Evolutionary conservation across 495 filamentous ascomycete genomes (phyloP), one percentile per base, ranked within the genome.

Genomic region (Physcia stellaris): DNA sequence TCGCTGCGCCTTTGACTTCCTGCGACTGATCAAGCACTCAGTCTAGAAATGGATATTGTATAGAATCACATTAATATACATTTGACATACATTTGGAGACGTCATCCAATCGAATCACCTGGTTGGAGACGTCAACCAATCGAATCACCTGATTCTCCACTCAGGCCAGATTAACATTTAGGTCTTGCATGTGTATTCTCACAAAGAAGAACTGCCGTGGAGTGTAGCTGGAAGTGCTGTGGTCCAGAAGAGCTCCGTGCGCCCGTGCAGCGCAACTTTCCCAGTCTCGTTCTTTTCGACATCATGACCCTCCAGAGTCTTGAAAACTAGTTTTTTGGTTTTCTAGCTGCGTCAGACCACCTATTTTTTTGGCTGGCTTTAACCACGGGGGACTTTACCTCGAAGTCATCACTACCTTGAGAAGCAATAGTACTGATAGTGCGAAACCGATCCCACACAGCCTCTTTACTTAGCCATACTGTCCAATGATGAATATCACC

Each of bases 391-490:
- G n/a, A n/a, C n/a, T n/a, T 59, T 43, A 69, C 64, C 43, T 61
- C 63, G 38, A 64, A 60, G 24, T 66, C 60, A 39, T 63, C 57
- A 2, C 54, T 68, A 31, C 66, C 48, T 17, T 75, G 46, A 26
- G 70, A 61, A 4, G 68, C 67, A 39, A 80, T 68, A 37, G 79
- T 73, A 35, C 70, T 78, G 18, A 79, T 52, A 10, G 75, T 81
- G 15, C 53, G 63, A 32, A 71, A 62, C 36, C 73, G 53, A 30
- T 59, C 57, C 68, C 70, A 77, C 34, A 81, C 43, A 29, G 60
- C 71, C 34, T 73, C 63, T 40, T 61, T 56, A 27, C 37, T 57
- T 4, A 74, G 42, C 59, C 62, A 76, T 5, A 71, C 58, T 4
- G 60, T 68, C 54, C 53, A 63, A 19, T 50, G 29, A 3, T 55